Evolutionary conservation across 176 grass and related monocot genomes (phyloP).

Genomic region (bread wheat (Triticum aestivum)): DNA sequence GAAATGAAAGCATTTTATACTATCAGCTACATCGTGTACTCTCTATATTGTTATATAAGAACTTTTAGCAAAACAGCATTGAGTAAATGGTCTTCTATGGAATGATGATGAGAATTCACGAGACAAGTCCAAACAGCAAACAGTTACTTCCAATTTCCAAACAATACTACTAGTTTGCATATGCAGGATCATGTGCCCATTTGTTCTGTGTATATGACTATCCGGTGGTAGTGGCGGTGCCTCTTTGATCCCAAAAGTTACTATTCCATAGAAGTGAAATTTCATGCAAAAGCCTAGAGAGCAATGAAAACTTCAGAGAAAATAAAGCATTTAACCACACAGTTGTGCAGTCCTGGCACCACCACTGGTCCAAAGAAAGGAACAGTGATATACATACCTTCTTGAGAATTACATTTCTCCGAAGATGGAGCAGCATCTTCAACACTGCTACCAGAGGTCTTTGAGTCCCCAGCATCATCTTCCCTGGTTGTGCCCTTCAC

Average conservation of each 20-base stretch:
- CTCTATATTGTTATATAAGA: too few relatives aligned
- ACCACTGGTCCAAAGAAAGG: too few relatives aligned
- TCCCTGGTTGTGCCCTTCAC: constrained; percentile 27
- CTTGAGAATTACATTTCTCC: constrained; percentile 12
- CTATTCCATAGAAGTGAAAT: neutral
- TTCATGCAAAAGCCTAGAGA: neutral
- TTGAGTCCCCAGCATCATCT: constrained; percentile 31
- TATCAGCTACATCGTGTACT: too few relatives aligned
- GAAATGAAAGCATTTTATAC: neutral
- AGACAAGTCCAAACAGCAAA: too few relatives aligned
- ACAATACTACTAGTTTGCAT: too few relatives aligned
- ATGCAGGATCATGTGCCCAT: too few relatives aligned
- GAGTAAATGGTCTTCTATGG: too few relatives aligned
- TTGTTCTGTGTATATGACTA: neutral
- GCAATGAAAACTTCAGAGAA: neutral
- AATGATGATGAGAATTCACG: too few relatives aligned
- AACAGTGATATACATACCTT: neutral
- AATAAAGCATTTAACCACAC: neutral
- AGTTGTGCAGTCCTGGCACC: neutral
- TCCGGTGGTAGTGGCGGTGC: neutral
- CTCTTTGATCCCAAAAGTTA: neutral
- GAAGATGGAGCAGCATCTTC: constrained; percentile 25
- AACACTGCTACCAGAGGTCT: constrained; percentile 31
- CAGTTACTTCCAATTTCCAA: too few relatives aligned
- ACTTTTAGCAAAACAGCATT: too few relatives aligned